phyloP scores from a whole-genome alignment of 306 rosid species.

The Trifolium subterraneum region DNA sequence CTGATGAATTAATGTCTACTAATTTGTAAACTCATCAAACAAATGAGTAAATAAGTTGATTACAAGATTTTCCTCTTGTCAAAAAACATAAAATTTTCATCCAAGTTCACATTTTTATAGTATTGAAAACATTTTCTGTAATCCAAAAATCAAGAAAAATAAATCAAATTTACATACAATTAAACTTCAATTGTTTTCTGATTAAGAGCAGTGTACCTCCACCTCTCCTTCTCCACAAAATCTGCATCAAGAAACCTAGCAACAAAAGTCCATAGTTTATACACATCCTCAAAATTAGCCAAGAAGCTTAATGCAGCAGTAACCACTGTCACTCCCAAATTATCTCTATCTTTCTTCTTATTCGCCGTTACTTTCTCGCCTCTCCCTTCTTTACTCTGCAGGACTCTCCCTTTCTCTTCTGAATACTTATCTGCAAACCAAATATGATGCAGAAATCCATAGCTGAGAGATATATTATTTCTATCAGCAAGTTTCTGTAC shows the following conservation, averaged over 20 bases:
- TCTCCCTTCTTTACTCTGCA: constrained; percentile 60
- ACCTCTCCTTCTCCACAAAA: constrained; percentile 92
- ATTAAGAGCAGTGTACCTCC: constrained; percentile 97
- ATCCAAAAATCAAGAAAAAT: constrained; percentile 38
- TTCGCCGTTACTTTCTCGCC: constrained; percentile 38
- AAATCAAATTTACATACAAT: constrained; percentile 36
- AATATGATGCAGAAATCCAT: constrained; percentile 81
- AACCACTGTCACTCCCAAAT: constrained; percentile 74
- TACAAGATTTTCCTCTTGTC: background rate
- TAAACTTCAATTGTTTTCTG: constrained; percentile 80
- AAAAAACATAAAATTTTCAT: constrained; percentile 19
- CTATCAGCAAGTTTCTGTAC: constrained; percentile 95
- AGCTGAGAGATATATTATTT: constrained; percentile 80
- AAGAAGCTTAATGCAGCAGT: constrained; percentile 91
- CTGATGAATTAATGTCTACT: constrained; percentile 24
- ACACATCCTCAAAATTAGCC: constrained; percentile 76
- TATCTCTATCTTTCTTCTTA: constrained; percentile 56
- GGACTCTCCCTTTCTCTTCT: constrained; percentile 65
- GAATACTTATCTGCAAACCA: constrained; percentile 82
- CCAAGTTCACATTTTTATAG: constrained; percentile 17
- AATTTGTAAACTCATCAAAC: constrained; percentile 19
- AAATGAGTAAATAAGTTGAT: constrained; percentile 33
- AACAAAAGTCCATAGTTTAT: constrained; percentile 88
- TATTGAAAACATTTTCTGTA: constrained; percentile 8
- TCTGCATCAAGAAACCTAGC: constrained; percentile 96